A percentile compares a stretch with the other conserved stretches of the same genome.
phyloP scores from a whole-genome alignment of 306 rosid genomes.

The Vigna unguiculata region DNA sequence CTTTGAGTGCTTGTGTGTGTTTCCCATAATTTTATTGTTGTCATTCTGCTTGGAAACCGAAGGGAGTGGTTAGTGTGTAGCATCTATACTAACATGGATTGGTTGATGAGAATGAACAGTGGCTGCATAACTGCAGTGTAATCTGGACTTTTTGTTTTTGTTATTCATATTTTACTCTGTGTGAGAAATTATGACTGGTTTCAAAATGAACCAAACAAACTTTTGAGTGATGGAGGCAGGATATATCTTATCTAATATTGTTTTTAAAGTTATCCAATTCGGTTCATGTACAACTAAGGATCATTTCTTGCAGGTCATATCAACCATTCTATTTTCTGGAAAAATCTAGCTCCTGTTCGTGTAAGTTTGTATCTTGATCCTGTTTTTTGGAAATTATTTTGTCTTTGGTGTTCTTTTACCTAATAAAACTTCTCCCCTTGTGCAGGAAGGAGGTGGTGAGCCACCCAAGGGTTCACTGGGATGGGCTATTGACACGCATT shows the following conservation, averaged over 20 bases:
- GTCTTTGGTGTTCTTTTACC: slow-evolving; percentile 14
- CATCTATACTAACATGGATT: neutral
- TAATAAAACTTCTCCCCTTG: slow-evolving; percentile 31
- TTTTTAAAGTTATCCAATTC: slow-evolving; percentile 10
- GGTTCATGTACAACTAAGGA: neutral
- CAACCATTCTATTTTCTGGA: slow-evolving; percentile 91
- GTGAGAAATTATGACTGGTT: slow-evolving; percentile 24
- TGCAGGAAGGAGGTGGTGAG: slow-evolving; percentile 98
- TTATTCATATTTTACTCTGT: slow-evolving; percentile 3
- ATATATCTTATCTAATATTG: neutral
- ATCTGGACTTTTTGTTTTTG: slow-evolving; percentile 1
- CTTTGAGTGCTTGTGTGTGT: neutral
- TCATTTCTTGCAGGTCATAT: slow-evolving; percentile 71
- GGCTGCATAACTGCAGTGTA: neutral
- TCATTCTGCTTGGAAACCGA: slow-evolving; percentile 16
- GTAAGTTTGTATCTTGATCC: slow-evolving; percentile 53
- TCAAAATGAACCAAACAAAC: slow-evolving; percentile 18
- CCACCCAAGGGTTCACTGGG: slow-evolving; percentile 77
- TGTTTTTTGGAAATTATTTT: neutral
- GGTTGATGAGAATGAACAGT: neutral
- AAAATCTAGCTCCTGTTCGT: slow-evolving; percentile 65
- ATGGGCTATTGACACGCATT: slow-evolving; percentile 83
- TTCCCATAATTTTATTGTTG: neutral
- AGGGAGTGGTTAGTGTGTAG: neutral
- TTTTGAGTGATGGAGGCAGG: slow-evolving; percentile 16